Base-by-base conservation (phyloP, 768 basidiomycete species). In the Amanita jacksonii region DNA sequence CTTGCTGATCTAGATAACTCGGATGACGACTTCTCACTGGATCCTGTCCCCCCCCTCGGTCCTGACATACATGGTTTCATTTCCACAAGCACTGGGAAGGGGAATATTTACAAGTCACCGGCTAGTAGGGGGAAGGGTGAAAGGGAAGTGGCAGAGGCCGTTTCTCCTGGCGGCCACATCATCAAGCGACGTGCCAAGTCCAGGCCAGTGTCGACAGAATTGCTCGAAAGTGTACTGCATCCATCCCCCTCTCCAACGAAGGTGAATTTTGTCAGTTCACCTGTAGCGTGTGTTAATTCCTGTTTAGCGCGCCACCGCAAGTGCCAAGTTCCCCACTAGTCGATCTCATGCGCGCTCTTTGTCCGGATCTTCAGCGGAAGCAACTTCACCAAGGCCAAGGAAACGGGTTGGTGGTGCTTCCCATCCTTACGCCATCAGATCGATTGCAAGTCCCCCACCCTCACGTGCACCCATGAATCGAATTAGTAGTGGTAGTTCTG, bases 81-180 rank as follows among this genome's bases (percentile, higher is more conserved):
- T 30, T 46, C 51, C 15, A 56, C 54, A 41, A 47, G 51, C 37
- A 46, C 47, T 10, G 48, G 54, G 2, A 52, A 38, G 33, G 25
- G 34, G 5, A 41, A 24, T 38, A 47, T 47, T 16, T 47, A 51
- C 2, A 46, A 32, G 31, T 10, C 34, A 36, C 33, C 45, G 22
- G 5, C 41, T 15, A 46, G 42, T 39, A 71, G 69, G 47, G 68
- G 63, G 1, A 76, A 64, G 41, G 54, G 61, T 18, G 63, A 65
- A 38, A 73, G 76, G 48, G 80, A 83, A 54, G 76, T 81, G 23
- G 77, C 68, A 2, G 81, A 79, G 49, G 77, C 76, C 1, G 68
- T 86, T 46, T 87, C 84, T 0, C 85, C 85, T 2, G 82, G 81
- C 9, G 85, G 84, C 0, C 85, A 85, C 59, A 66, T 88, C 45